Conservation (phyloP, 1,284 basidiomycete species). For the Vanrija pseudolonga region DNA sequence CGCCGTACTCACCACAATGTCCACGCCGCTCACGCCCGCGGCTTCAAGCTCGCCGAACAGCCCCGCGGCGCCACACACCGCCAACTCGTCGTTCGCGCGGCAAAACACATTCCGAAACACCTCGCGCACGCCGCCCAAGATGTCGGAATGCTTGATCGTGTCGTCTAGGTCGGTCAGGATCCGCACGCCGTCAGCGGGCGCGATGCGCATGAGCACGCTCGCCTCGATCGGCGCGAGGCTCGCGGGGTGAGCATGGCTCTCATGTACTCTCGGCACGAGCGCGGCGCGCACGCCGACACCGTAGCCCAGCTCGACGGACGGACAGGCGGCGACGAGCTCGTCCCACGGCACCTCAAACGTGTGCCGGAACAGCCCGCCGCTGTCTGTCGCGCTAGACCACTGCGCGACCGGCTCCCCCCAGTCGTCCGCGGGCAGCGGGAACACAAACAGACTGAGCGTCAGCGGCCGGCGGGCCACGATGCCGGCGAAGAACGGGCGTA, state of each 20-base stretch:
- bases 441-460: conserved; percentile 28
- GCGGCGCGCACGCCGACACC: too few species aligned
- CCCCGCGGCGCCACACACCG: conserved; percentile 78
- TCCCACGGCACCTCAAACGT: conserved; percentile 64
- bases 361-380: conserved; percentile 67
- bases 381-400: conserved; percentile 56
- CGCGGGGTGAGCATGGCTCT: too few species aligned
- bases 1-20: conserved; percentile 69
- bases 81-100: conserved; percentile 61
- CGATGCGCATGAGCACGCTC: conserved; percentile 21
- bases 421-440: conserved; percentile 8
- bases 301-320: conserved; percentile 16
- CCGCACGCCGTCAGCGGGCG: conserved; percentile 52
- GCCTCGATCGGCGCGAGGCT: conserved; percentile 11
- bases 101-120: conserved; percentile 62
- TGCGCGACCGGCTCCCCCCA: conserved; percentile 53
- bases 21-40: conserved; percentile 67
- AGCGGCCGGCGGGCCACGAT: conserved; percentile 36
- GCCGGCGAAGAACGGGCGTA: conserved; percentile 63
- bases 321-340: conserved; percentile 60
- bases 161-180: conserved; percentile 94
- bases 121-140: conserved; percentile 67
- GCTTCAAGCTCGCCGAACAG: conserved; percentile 69
- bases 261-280: too few species aligned
- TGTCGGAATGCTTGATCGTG: conserved; percentile 75